A percentile compares a stretch with the other conserved stretches of the same genome.
These are phyloP conservation scores for Pterulicium gracile DNA, from an alignment of 1,284 basidiomycete species.

Conservation along the genomic window DNA sequence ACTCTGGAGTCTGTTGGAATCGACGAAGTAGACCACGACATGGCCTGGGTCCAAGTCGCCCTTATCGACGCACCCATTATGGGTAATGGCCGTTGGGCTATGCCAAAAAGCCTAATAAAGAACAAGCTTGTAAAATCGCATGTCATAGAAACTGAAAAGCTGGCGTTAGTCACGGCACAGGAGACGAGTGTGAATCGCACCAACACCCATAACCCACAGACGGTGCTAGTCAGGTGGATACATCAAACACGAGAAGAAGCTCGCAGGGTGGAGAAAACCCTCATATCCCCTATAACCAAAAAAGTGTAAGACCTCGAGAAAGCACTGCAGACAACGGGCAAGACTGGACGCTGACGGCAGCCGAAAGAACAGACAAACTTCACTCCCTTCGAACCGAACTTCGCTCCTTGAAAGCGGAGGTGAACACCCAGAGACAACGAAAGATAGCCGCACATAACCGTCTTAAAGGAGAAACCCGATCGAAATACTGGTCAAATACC, in stretches of 20 bases:
- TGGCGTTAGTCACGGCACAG: not conserved
- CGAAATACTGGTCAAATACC: slow-evolving; percentile 16
- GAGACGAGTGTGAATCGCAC: not conserved
- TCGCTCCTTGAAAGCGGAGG: slow-evolving; percentile 5
- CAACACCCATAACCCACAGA: not conserved
- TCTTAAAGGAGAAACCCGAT: slow-evolving; percentile 15
- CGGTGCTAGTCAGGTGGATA: not conserved
- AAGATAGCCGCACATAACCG: slow-evolving; percentile 8
- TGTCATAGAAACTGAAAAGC: slow-evolving; percentile 3
- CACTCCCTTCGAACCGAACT: slow-evolving; percentile 6
- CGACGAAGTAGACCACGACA: slow-evolving; percentile 13
- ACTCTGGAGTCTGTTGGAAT: slow-evolving; percentile 7
- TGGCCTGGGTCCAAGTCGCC: slow-evolving; percentile 11
- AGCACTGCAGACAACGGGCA: not conserved
- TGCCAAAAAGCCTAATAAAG: slow-evolving; percentile 13
- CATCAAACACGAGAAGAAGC: slow-evolving; percentile 2
- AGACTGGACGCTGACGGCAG: slow-evolving; percentile 1
- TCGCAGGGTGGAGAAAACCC: slow-evolving; percentile 2
- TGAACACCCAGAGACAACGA: slow-evolving; percentile 5
- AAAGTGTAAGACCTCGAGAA: slow-evolving; percentile 8
- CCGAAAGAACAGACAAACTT: slow-evolving; percentile 2
- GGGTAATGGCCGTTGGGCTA: slow-evolving; percentile 16
- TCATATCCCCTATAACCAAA: slow-evolving; percentile 3
- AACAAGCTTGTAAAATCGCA: slow-evolving; percentile 9
- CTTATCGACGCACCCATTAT: slow-evolving; percentile 12